Conservation (phyloP, 768 basidiomycete genomes). For the Tricholoma sp. region DNA sequence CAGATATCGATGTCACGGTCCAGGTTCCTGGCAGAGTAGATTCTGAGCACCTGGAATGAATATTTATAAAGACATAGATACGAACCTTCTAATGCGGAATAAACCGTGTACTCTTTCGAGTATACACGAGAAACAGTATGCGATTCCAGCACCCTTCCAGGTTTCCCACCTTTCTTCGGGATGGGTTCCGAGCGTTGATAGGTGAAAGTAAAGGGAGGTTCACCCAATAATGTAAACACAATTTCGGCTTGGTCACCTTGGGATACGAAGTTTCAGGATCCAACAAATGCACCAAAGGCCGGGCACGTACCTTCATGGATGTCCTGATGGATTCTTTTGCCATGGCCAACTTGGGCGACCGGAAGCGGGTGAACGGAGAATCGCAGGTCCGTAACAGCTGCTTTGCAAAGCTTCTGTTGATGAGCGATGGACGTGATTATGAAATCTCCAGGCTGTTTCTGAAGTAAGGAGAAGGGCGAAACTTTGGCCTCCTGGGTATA, state of each 20-base stretch:
- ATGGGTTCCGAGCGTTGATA: constrained; percentile 80
- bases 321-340: constrained; percentile 74
- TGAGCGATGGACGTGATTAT: constrained; percentile 85
- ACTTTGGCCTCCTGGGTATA: constrained; percentile 69
- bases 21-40: constrained; percentile 62
- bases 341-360: constrained; percentile 83
- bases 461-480: constrained; percentile 81
- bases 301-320: constrained; percentile 74
- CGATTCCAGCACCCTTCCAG: constrained; percentile 81
- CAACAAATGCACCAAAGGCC: not conserved
- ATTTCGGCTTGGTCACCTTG: constrained; percentile 92
- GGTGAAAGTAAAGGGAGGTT: constrained; percentile 95
- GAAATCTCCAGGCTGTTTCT: constrained; percentile 80
- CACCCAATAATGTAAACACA: constrained; percentile 81
- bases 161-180: constrained; percentile 60
- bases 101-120: constrained; percentile 80
- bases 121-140: constrained; percentile 82
- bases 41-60: not conserved
- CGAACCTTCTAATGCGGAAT: constrained; percentile 84
- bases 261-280: not conserved
- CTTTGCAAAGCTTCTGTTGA: constrained; percentile 89
- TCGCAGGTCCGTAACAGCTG: constrained; percentile 67
- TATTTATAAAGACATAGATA: constrained; percentile 3
- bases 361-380: constrained; percentile 80
- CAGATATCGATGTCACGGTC: constrained; percentile 89